Base-by-base conservation (phyloP, 805 yeast genomes). In the Ogataea thermomethanolica region DNA sequence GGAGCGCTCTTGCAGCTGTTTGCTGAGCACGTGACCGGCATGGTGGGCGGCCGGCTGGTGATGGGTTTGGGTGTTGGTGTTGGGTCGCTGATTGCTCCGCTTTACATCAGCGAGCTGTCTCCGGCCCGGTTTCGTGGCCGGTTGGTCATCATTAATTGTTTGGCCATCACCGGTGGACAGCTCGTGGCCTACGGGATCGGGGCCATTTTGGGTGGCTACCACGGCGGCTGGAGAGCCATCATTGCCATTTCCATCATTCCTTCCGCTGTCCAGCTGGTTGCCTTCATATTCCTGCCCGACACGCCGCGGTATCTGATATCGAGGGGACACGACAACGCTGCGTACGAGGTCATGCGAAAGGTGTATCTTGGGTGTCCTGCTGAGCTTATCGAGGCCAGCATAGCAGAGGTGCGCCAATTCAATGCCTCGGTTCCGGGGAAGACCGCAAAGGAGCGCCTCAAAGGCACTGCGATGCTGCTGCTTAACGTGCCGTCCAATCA, bases 101-200 rank as follows among this genome's bases (percentile, higher is more conserved):
- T 75, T 35, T 73, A 73, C 68, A 69, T 75, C 38, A 64, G 73
- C 31, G 81, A 75, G 52, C 62, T 75, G 43, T 73, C 79, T 2
- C 80, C 81, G 3, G 61, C 74, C 6, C 69, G 66, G 47, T 74
- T 70, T 47, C 56, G 81, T 48, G 79, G 79, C 20, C 59, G 76
- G 25, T 59, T 75, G 39, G 76, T 75, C 38, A 76, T 74, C 12
- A 63, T 75, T 14, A 75, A 75, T 54, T 71, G 75, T 45, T 59
- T 74, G 56, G 73, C 74, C 39, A 74, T 75, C 37, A 75, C 81
- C 4, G 79, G 78, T 10, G 81, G 81, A 37, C 81, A 75, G 50
- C 55, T 75, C 39, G 58, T 74, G 5, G 81, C 81, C 2, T 75
- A 75, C 52, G 66, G 66, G 31, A 65, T 74, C 44, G 77, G 77